A percentile compares a stretch with the other conserved stretches of the same genome.
Evolutionary conservation across 1,284 basidiomycete genomes (phyloP).

Genomic region (Peniophora sp.): DNA sequence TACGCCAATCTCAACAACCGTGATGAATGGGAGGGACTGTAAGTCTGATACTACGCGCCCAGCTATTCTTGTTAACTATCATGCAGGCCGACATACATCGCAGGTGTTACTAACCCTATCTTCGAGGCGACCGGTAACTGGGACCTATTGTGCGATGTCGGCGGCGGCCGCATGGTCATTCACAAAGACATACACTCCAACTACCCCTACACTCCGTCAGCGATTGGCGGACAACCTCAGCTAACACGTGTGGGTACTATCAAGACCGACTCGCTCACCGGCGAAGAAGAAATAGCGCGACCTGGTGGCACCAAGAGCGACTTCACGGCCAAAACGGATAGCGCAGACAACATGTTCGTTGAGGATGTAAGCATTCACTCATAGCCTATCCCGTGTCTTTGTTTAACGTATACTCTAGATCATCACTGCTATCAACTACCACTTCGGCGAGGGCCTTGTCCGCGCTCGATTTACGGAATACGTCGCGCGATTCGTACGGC

Average conservation of each 20-base stretch:
- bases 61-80: background rate
- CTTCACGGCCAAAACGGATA: constrained; percentile 50
- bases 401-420: constrained; percentile 33
- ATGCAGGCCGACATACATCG: constrained; percentile 80
- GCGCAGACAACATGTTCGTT: constrained; percentile 79
- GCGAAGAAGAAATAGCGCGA: constrained; percentile 44
- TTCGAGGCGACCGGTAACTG: constrained; percentile 84
- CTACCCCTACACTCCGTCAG: constrained; percentile 39
- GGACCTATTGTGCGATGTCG: constrained; percentile 91
- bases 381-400: constrained; percentile 16
- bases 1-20: constrained; percentile 87
- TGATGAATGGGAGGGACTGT: constrained; percentile 87
- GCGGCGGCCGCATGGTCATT: constrained; percentile 78
- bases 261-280: constrained; percentile 50
- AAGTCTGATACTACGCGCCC: constrained; percentile 21
- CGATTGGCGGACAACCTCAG: constrained; percentile 30
- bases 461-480: constrained; percentile 76
- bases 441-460: constrained; percentile 76
- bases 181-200: constrained; percentile 72
- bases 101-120: constrained; percentile 94
- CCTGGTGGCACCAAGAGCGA: constrained; percentile 42
- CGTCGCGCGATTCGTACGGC: constrained; percentile 62
- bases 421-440: constrained; percentile 59
- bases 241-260: constrained; percentile 50
- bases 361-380: constrained; percentile 66